These are phyloP conservation scores for Annulohypoxylon moriforme DNA, from an alignment of 495 filamentous ascomycete genomes.

Conservation along the genomic window DNA sequence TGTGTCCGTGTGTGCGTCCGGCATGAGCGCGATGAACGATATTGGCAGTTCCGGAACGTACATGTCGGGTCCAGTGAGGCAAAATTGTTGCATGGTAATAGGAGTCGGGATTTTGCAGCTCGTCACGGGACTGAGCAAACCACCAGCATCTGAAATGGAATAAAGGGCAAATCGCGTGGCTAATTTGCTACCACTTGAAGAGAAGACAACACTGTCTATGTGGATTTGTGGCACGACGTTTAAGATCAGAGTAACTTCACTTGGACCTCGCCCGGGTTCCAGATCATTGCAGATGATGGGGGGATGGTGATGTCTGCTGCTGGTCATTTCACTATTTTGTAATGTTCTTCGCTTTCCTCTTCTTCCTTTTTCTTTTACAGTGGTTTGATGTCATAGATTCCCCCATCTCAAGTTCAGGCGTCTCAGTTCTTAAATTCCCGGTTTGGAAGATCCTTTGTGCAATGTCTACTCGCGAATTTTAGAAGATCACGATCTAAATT, in stretches of 20 bases:
- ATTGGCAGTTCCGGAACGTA: conserved; percentile 39
- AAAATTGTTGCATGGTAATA: conserved; percentile 45
- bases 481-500: not conserved
- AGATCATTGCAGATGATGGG: conserved; percentile 45
- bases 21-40: conserved; percentile 35
- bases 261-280: conserved; percentile 33
- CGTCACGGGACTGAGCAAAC: conserved; percentile 37
- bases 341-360: conserved; percentile 50
- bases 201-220: conserved; percentile 40
- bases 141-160: conserved; percentile 41
- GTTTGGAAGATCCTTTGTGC: conserved; percentile 26
- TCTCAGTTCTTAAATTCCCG: conserved; percentile 44
- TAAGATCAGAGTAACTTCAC: conserved; percentile 38
- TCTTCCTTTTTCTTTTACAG: conserved; percentile 43
- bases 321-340: conserved; percentile 52
- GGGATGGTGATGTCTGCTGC: conserved; percentile 46
- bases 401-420: conserved; percentile 50
- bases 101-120: conserved; percentile 43
- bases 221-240: conserved; percentile 40
- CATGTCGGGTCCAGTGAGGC: conserved; percentile 38
- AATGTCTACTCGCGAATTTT: conserved; percentile 8
- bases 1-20: conserved; percentile 26
- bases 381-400: conserved; percentile 53
- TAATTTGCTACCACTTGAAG: conserved; percentile 27
- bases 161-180: conserved; percentile 36